Conservation (phyloP, 2,329 filamentous ascomycete genomes). For the Parafenestella ontariensis region DNA sequence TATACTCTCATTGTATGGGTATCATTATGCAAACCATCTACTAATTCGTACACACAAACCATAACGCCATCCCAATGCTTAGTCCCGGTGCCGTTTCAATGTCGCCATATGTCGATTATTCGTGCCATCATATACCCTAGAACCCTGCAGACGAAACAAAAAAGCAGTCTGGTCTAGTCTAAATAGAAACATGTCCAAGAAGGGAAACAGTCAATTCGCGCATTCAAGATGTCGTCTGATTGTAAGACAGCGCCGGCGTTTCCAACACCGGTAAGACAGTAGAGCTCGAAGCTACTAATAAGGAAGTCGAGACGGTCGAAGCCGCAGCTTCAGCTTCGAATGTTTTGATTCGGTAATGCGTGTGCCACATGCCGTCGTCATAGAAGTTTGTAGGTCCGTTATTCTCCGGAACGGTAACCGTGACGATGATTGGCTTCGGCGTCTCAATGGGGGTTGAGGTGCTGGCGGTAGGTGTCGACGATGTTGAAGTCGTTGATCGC, state of each 20-base stretch:
- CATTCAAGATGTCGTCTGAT: constrained; percentile 8
- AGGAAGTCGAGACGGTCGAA: constrained; percentile 2
- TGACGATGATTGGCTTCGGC: constrained; percentile 36
- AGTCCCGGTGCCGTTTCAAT: constrained; percentile 2
- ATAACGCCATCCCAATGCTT: constrained; percentile 26
- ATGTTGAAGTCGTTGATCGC: constrained; percentile 23
- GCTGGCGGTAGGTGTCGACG: constrained; percentile 11
- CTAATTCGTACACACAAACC: constrained; percentile 1
- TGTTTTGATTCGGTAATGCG: constrained; percentile 49
- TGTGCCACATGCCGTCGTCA: constrained; percentile 56
- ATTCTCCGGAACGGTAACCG: constrained; percentile 36
- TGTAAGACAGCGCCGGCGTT: constrained; percentile 6
- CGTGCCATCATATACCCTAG: constrained; percentile 7
- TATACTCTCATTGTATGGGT: constrained; percentile 4
- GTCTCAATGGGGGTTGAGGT: constrained; percentile 20
- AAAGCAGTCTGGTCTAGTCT: background rate
- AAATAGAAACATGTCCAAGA: constrained; percentile 1
- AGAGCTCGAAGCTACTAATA: constrained; percentile 6
- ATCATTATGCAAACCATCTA: constrained; percentile 3
- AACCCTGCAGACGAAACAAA: background rate
- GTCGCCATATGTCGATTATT: constrained; percentile 10
- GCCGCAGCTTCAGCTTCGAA: constrained; percentile 23
- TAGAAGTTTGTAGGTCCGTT: constrained; percentile 49
- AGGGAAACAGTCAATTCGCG: background rate
- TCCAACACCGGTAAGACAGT: constrained; percentile 13